Evolutionary conservation across 495 filamentous ascomycete genomes (phyloP), one percentile per base, ranked within the genome.

Genomic region (Melanomma pulvis-pyrius): DNA sequence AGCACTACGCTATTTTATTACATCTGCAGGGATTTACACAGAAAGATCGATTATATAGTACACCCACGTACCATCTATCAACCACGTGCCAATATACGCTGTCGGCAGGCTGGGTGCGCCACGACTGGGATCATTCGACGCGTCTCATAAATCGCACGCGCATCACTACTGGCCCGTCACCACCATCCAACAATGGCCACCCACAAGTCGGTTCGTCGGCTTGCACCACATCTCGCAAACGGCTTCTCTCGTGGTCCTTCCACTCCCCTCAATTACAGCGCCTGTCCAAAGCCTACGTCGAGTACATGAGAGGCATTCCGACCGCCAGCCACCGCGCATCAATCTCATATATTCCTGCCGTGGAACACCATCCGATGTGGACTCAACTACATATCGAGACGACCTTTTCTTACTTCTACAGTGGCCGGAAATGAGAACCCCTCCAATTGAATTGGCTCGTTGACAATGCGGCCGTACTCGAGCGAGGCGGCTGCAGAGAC

Each of bases 311-410:
- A 50, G 55, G n/a, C 32, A 59, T 7, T 69, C 49, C 48, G 46
- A 46, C 15, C 65, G 65, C 19, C 69, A 55, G 69, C 66, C 60
- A 34, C 56, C 70, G 1, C 67, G 66, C 59, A 69, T 71, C 44
- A 69, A 71, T 50, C 60, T 61, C 26, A 62, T 72, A n/a, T 66
- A 72, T 50, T 61, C 56, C 17, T 69, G 64, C 47, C 66, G 69
- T 55, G 36, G 52, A 26, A 56, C 59, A 8, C 48, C 65, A 19
- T 59, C 53, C 17, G 46, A 58, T 15, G 41, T 6, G 26, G 39
- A 28, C 0, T 15, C 53, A 48, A 13, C 24, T 39, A 12, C 48
- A 67, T 26, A 52, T 63, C 26, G 32, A 6, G 8, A 36, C 48
- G 25, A 21, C 1, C 24, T 22, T 65, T 15, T 57, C 61, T n/a